Evolutionary conservation across 1,284 basidiomycete genomes (phyloP).

Genomic region (Ceratobasidium sp.): DNA sequence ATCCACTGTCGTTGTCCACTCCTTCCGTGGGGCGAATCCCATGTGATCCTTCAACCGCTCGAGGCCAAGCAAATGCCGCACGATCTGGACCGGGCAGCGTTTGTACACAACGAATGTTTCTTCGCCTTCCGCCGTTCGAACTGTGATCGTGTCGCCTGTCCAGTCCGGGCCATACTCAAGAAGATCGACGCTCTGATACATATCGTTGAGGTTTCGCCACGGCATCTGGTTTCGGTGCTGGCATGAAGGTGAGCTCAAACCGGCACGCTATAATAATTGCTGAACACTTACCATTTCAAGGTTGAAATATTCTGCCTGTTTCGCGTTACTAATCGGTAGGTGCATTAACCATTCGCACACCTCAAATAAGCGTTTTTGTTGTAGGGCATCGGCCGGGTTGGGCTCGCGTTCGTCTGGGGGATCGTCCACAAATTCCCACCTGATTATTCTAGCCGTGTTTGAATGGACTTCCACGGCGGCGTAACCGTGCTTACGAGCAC

Average conservation of each 20-base stretch:
- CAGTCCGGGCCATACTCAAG: conserved; percentile 52
- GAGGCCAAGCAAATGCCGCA: conserved; percentile 51
- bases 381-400: not conserved
- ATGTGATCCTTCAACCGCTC: conserved; percentile 24
- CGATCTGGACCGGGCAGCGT: conserved; percentile 56
- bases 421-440: not conserved
- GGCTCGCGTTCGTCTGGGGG: not conserved
- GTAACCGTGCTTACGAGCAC: not conserved
- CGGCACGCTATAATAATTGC: not conserved
- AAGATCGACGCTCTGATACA: conserved; percentile 50
- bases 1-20: conserved; percentile 1
- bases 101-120: conserved; percentile 55
- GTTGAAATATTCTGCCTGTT: conserved; percentile 33
- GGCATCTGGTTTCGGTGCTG: conserved; percentile 33
- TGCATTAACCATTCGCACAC: not conserved
- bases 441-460: not conserved
- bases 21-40: conserved; percentile 7
- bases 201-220: conserved; percentile 49
- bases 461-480: not conserved
- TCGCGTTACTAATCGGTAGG: not conserved
- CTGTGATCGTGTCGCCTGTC: conserved; percentile 50
- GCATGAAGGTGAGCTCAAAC: not conserved
- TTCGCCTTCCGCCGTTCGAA: conserved; percentile 50
- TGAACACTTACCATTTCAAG: conserved; percentile 27
- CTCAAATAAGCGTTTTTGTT: not conserved